Percentiles rank a stretch among this genome's conserved stretches.
Evolutionary conservation across 345 rosid genomes (phyloP).

Genomic region (Populus euphratica): DNA sequence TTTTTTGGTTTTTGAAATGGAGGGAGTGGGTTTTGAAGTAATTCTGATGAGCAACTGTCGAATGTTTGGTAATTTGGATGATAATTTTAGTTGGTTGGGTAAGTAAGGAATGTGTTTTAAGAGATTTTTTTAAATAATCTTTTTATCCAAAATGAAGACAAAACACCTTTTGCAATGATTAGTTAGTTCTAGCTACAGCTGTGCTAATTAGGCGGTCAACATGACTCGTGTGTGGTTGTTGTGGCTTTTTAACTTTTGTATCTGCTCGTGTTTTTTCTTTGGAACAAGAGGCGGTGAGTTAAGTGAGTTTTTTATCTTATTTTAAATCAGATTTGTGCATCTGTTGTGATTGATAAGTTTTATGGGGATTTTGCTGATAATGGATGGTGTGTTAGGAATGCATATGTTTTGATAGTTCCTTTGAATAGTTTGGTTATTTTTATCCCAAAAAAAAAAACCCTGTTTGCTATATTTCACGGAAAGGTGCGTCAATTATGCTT

Average conservation of each 20-base stretch:
- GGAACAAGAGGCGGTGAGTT: neutral
- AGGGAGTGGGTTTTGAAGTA: too few species aligned
- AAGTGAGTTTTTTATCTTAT: neutral
- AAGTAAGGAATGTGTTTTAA: neutral
- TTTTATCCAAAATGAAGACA: neutral
- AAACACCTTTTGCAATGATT: neutral
- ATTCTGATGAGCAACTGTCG: neutral
- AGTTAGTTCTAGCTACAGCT: neutral
- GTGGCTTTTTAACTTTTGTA: neutral
- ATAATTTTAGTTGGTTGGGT: neutral
- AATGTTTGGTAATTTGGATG: neutral
- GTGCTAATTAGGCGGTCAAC: neutral
- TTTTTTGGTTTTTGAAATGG: neutral
- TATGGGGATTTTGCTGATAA: neutral
- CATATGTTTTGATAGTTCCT: neutral
- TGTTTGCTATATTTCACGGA: neutral
- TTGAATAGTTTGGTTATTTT: neutral
- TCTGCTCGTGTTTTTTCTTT: neutral
- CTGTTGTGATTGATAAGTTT: neutral
- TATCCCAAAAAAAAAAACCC: neutral
- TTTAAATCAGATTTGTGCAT: neutral
- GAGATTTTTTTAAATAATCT: neutral
- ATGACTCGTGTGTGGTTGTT: too few species aligned
- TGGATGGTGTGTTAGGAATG: neutral
- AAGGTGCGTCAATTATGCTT: neutral